A percentile compares a stretch with the other conserved stretches of the same genome.
Evolutionary conservation across 257 asterid species (phyloP).

Genomic region (Scutellaria galericulata): DNA sequence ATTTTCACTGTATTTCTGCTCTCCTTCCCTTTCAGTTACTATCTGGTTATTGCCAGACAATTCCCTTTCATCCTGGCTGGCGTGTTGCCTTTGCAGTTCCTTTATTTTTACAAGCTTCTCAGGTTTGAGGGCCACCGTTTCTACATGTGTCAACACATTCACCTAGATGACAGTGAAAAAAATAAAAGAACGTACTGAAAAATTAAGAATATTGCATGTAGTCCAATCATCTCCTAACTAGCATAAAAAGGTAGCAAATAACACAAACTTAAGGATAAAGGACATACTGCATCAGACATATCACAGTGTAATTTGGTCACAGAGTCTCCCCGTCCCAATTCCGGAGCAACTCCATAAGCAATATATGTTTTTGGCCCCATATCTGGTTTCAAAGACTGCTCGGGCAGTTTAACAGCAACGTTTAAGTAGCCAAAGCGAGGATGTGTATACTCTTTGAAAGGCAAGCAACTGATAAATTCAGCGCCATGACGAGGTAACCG

Average conservation of each 20-base stretch:
- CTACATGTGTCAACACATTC: slow-evolving; percentile 75
- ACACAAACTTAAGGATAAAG: slow-evolving; percentile 28
- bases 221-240: slow-evolving; percentile 18
- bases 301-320: slow-evolving; percentile 91
- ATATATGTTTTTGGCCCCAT: slow-evolving; percentile 96
- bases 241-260: slow-evolving; percentile 22
- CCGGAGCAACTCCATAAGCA: slow-evolving; percentile 82
- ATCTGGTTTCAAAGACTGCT: slow-evolving; percentile 65
- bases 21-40: slow-evolving; percentile 29
- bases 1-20: slow-evolving; percentile 40
- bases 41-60: slow-evolving; percentile 32
- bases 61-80: slow-evolving; percentile 65
- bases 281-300: slow-evolving; percentile 90
- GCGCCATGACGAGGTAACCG: slow-evolving; percentile 84
- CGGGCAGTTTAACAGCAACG: slow-evolving; percentile 71
- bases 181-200: background rate
- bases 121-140: slow-evolving; percentile 40
- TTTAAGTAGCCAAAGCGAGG: slow-evolving; percentile 68
- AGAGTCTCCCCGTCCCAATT: slow-evolving; percentile 93
- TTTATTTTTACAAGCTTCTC: slow-evolving; percentile 42
- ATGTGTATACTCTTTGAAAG: slow-evolving; percentile 84
- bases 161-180: slow-evolving; percentile 55
- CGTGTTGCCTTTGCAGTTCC: slow-evolving; percentile 50
- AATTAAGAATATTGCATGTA: background rate
- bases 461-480: slow-evolving; percentile 78